These are phyloP conservation scores for Danielozyma ontarioensis DNA, from an alignment of 805 yeast species.

Conservation along the genomic window DNA sequence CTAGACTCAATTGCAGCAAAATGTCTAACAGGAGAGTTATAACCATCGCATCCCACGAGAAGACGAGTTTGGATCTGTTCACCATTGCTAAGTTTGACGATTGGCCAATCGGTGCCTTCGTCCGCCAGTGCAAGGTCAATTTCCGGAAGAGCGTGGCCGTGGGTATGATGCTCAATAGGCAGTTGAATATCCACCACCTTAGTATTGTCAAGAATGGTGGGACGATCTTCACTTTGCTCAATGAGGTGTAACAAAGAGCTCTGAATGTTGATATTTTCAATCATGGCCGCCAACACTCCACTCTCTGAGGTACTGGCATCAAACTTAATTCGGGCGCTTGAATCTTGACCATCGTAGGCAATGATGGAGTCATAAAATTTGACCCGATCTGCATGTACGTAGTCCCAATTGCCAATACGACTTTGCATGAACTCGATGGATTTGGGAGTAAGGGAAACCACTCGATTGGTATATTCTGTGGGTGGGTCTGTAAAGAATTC, in stretches of 20 bases:
- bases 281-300: constrained; percentile 65
- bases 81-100: constrained; percentile 64
- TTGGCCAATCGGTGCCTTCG: constrained; percentile 62
- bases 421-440: constrained; percentile 57
- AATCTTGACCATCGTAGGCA: constrained; percentile 78
- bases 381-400: constrained; percentile 63
- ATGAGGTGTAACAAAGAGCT: constrained; percentile 55
- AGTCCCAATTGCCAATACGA: constrained; percentile 72
- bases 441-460: constrained; percentile 80
- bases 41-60: constrained; percentile 95
- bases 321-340: constrained; percentile 62
- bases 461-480: constrained; percentile 65
- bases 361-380: constrained; percentile 75
- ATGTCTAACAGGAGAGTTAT: constrained; percentile 83
- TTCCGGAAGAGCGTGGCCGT: constrained; percentile 9
- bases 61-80: constrained; percentile 59
- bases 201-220: constrained; percentile 55
- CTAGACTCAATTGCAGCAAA: constrained; percentile 78
- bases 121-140: constrained; percentile 13
- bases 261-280: constrained; percentile 83
- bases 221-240: constrained; percentile 19
- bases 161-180: constrained; percentile 3
- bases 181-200: constrained; percentile 55
- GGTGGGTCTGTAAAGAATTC: constrained; percentile 43
- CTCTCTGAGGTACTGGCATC: constrained; percentile 43